phyloP scores from a whole-genome alignment of 176 grass and related monocot genomes.

The Triticum dicoccoides region DNA sequence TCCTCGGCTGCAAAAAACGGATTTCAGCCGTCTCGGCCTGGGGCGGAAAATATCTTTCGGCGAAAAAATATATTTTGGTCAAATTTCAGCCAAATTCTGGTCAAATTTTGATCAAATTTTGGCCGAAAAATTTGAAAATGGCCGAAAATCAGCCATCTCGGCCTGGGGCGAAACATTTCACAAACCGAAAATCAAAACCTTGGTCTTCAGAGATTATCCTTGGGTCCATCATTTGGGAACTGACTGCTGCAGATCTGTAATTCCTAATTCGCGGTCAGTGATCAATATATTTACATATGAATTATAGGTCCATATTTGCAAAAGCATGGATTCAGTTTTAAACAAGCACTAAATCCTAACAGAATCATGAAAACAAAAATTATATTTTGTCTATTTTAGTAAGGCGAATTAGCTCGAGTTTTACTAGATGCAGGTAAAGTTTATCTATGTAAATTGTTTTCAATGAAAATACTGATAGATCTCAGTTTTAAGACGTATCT shows the following conservation, averaged over 20 bases:
- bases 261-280: not conserved
- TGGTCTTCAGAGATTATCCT: not conserved
- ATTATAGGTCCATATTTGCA: not conserved
- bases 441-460: too few species aligned
- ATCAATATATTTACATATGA: not conserved
- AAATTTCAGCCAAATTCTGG: too few species aligned
- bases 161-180: too few species aligned
- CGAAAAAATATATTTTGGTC: too few species aligned
- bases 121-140: too few species aligned
- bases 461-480: constrained; percentile 4
- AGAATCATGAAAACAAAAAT: not conserved
- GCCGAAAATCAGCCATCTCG: too few species aligned
- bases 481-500: too few species aligned
- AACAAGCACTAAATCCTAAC: not conserved
- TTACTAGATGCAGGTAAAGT: not conserved
- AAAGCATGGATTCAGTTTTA: not conserved
- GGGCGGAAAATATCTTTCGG: too few species aligned
- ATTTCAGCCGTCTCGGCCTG: too few species aligned
- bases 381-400: not conserved
- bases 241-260: not conserved
- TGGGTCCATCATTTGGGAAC: not conserved
- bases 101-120: too few species aligned
- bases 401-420: not conserved
- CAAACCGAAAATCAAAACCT: too few species aligned
- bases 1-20: too few species aligned